Conservation (phyloP, 169 alveolate species). For the Plasmodium billcollinsi region DNA sequence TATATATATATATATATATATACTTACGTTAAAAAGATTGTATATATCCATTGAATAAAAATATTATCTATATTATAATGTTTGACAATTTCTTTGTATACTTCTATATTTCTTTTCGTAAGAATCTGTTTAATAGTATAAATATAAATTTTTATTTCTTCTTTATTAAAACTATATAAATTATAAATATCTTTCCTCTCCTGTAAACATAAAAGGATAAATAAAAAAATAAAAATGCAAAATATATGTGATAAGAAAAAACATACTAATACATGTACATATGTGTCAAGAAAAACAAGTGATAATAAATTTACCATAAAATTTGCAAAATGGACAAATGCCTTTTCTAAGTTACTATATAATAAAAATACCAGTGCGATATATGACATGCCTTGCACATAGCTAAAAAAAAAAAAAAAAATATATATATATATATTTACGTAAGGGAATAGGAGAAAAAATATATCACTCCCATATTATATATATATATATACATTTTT, state of each 20-base stretch:
- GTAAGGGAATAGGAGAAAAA: neutral
- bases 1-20: neutral
- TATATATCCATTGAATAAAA: slow-evolving; percentile 72
- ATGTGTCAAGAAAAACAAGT: neutral
- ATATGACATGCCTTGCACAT: slow-evolving; percentile 75
- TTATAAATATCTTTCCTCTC: slow-evolving; percentile 52
- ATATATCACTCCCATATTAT: neutral
- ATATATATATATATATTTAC: neutral
- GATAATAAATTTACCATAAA: slow-evolving; percentile 38
- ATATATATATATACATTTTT: neutral
- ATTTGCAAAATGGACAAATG: slow-evolving; percentile 74
- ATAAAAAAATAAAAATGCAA: neutral
- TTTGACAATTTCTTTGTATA: slow-evolving; percentile 58
- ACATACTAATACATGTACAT: too few relatives aligned
- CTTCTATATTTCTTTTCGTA: slow-evolving; percentile 47
- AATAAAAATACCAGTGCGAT: slow-evolving; percentile 63
- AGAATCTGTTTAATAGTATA: slow-evolving; percentile 60
- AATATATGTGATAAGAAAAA: neutral
- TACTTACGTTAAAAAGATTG: slow-evolving; percentile 71
- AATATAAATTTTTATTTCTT: slow-evolving; percentile 51
- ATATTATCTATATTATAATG: slow-evolving; percentile 72
- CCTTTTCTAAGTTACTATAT: slow-evolving; percentile 57
- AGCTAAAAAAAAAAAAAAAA: neutral
- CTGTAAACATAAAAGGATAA: slow-evolving; percentile 10
- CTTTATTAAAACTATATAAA: slow-evolving; percentile 68